phyloP scores from a whole-genome alignment of 2,329 filamentous ascomycete genomes.

The Stagonosporopsis chrysanthemi region DNA sequence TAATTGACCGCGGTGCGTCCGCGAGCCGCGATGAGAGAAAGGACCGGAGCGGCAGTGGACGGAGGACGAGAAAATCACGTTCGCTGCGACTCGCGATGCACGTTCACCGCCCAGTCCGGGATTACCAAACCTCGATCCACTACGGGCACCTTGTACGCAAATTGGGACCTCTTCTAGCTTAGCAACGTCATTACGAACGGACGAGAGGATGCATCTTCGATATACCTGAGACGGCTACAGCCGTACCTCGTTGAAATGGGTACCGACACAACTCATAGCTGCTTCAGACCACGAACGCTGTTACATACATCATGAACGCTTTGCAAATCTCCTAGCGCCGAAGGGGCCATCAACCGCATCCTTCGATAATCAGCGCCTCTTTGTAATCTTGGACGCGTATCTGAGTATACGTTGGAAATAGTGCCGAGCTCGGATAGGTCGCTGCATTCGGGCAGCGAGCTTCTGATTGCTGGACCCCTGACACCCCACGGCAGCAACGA shows the following conservation, averaged over 20 bases:
- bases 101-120: slow-evolving; percentile 18
- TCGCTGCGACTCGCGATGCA: slow-evolving; percentile 17
- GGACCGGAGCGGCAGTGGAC: slow-evolving; percentile 22
- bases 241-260: slow-evolving; percentile 22
- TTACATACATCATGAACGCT: background rate
- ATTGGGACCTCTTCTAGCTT: slow-evolving; percentile 18
- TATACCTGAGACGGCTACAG: slow-evolving; percentile 36
- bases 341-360: slow-evolving; percentile 1
- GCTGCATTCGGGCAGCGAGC: slow-evolving; percentile 9
- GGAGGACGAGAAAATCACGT: slow-evolving; percentile 18
- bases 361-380: slow-evolving; percentile 9
- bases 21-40: slow-evolving; percentile 30
- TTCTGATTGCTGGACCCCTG: slow-evolving; percentile 2
- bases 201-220: slow-evolving; percentile 14
- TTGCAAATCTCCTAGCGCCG: slow-evolving; percentile 1
- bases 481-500: background rate
- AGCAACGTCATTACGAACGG: slow-evolving; percentile 27
- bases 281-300: slow-evolving; percentile 21
- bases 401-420: slow-evolving; percentile 6
- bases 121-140: slow-evolving; percentile 11
- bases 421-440: slow-evolving; percentile 2
- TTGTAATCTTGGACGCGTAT: slow-evolving; percentile 6
- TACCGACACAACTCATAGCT: slow-evolving; percentile 13
- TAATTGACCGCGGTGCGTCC: slow-evolving; percentile 28
- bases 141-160: slow-evolving; percentile 26